Evolutionary conservation across 1,284 basidiomycete genomes (phyloP), one percentile per base, ranked within the genome.

Genomic region (Amylostereum chailletii): DNA sequence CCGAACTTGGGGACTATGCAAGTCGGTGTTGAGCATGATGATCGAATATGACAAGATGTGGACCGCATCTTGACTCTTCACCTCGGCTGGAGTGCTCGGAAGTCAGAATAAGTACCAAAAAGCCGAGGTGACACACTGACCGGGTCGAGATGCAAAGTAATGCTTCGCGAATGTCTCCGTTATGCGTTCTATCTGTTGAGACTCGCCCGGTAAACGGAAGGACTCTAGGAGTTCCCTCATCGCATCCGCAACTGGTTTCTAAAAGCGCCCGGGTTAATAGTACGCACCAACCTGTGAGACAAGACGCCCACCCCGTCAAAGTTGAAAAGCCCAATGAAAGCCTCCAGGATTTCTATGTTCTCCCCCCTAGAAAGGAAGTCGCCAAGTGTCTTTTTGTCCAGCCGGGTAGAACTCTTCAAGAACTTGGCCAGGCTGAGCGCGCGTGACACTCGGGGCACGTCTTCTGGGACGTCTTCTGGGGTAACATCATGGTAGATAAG

Each of bases 11-110:
- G 95, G 94, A 64, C 92, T 98, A 66, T 98, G 95, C 52, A 85
- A 79, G 70, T 99, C 96, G 2, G 96, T 99, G 67, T 99, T 99
- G 51, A 99, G 80, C 93, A 99, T 83, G 66, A 99, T 98, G 55
- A 99, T 86, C 0, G 95, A 97, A 66, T 87, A 99, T 0, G 95
- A 82, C 30, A 99, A 70, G 2, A 99, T 89, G 67, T 97, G 96
- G 27, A 93, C 90, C 1, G 95, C 91, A 65, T 99, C 96, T 67
- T 93, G 83, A 41, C 75, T 87, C 60, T 88, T 90, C 58, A 99
- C 87, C 62, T 94, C 94, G 44, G 80, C 90, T 87, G 55, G 10
- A 52, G 39, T 49, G 44, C 47, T n/a, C 55, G 45, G 40, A 37
- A 53, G n/a, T 60, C 50, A 33, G 45, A 38, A 26, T 34, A 33